phyloP scores from a whole-genome alignment of 163 green algal species.

The Smithsoniella earleae region DNA sequence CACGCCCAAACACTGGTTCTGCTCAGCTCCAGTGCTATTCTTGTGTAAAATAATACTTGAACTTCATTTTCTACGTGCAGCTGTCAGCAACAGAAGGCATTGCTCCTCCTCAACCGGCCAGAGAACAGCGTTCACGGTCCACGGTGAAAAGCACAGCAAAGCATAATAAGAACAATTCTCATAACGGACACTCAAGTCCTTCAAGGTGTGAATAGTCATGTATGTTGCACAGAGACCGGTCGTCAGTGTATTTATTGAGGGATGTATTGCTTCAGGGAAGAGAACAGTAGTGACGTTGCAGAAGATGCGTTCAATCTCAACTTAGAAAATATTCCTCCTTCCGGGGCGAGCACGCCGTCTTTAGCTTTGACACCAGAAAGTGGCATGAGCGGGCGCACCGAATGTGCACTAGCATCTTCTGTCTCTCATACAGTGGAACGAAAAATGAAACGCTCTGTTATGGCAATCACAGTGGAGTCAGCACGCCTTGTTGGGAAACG shows the following conservation, averaged over 20 bases:
- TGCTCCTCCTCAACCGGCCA: not conserved
- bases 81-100: constrained; percentile 9
- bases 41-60: not conserved
- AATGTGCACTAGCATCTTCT: not conserved
- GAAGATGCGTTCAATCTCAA: not conserved
- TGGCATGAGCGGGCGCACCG: not conserved
- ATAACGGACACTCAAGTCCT: not conserved
- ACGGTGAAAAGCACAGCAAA: not conserved
- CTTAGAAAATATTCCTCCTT: not conserved
- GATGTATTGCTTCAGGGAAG: not conserved
- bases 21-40: not conserved
- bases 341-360: not conserved
- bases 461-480: not conserved
- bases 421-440: constrained; percentile 17
- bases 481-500: too few species aligned
- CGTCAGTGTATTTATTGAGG: not conserved
- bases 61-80: not conserved
- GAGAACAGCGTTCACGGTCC: not conserved
- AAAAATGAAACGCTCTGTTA: not conserved
- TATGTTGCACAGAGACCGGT: not conserved
- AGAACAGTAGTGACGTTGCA: not conserved
- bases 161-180: not conserved
- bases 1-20: not conserved
- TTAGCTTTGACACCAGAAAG: not conserved
- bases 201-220: not conserved